phyloP scores from a whole-genome alignment of 2,329 filamentous ascomycete species.

The Trichoderma citrinoviride region DNA sequence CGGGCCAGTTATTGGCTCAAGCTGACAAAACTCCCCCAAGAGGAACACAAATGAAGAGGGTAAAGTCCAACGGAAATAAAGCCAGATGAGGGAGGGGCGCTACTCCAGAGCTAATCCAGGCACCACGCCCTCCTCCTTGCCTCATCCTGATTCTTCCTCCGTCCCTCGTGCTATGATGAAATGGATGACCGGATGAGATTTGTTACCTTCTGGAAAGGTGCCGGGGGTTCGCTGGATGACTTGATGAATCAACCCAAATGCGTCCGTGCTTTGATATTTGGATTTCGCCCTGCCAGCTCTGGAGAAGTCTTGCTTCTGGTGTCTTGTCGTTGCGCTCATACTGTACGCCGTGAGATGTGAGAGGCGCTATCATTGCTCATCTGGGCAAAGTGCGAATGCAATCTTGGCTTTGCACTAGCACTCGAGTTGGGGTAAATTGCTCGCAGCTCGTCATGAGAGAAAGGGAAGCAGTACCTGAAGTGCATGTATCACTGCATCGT shows the following conservation, averaged over 20 bases:
- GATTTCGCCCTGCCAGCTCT: no score
- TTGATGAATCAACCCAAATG: no score
- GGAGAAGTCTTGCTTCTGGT: no score
- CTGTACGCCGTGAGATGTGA: neutral
- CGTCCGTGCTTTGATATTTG: neutral
- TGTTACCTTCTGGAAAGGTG: neutral
- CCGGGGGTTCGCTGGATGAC: neutral
- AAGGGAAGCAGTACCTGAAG: neutral
- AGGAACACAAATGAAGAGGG: neutral
- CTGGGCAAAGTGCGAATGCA: neutral
- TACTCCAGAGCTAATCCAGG: constrained; percentile 14
- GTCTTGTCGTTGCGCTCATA: no score
- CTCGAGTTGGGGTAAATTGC: constrained; percentile 4
- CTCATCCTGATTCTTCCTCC: neutral
- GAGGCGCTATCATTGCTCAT: neutral
- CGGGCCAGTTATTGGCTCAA: neutral
- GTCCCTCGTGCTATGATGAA: neutral
- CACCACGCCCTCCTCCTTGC: neutral
- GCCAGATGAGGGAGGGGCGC: neutral
- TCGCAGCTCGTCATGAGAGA: neutral
- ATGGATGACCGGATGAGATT: neutral
- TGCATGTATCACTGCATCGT: neutral
- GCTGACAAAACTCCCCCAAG: neutral
- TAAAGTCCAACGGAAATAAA: neutral
- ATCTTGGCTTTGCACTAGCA: neutral